Conservation (phyloP, 441 rosid genomes). For the Omphalea diandra region DNA sequence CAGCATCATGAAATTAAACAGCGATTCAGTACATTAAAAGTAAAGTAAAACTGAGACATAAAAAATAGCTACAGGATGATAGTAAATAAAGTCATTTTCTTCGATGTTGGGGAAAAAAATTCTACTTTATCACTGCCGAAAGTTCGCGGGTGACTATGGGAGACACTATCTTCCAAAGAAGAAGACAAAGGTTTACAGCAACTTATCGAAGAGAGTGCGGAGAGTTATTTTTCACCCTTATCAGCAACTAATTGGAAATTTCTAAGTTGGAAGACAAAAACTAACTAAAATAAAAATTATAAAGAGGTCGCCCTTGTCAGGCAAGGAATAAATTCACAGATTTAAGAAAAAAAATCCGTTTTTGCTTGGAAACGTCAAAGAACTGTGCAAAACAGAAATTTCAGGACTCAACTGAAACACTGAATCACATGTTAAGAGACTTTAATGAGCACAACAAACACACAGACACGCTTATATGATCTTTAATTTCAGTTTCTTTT, state of each 20-base stretch:
- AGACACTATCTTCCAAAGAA: slow-evolving; percentile 6
- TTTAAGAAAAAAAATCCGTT: neutral
- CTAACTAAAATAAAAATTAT: too few relatives aligned
- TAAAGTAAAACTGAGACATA: too few relatives aligned
- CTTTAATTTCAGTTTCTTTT: neutral
- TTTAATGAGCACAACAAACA: too few relatives aligned
- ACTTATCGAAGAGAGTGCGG: neutral
- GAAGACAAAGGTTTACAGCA: slow-evolving; percentile 16
- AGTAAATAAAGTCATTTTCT: too few relatives aligned
- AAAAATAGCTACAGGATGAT: too few relatives aligned
- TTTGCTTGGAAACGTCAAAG: neutral
- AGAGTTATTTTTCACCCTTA: neutral
- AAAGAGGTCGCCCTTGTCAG: neutral
- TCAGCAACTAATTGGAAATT: neutral
- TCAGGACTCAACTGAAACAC: neutral
- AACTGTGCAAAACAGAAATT: too few relatives aligned
- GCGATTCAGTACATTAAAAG: too few relatives aligned
- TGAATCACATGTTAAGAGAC: neutral
- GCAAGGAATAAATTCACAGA: neutral
- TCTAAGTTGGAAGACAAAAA: neutral
- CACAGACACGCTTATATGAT: too few relatives aligned
- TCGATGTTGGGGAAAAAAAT: too few relatives aligned
- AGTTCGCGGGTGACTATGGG: neutral
- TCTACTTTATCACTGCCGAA: slow-evolving; percentile 5
- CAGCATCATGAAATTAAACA: neutral